Conservation (phyloP, 1,284 basidiomycete species). For the Nidula niveotomentosa region DNA sequence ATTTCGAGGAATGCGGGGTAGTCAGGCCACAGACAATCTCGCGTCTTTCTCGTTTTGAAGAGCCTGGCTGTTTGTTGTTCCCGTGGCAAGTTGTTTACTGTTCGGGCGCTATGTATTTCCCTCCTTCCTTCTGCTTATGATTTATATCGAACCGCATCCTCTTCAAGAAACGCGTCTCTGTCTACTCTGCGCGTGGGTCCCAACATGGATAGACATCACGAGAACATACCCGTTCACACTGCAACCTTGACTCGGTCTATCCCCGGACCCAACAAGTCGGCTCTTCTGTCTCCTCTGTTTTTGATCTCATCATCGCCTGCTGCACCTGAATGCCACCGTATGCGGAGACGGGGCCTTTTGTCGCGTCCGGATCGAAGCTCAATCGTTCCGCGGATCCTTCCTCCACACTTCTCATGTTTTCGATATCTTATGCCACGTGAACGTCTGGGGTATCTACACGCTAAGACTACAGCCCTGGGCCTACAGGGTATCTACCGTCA, state of each 20-base stretch:
- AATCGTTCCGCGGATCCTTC: constrained; percentile 23
- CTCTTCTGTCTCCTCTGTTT: constrained; percentile 19
- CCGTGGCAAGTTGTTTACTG: constrained; percentile 34
- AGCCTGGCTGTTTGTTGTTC: constrained; percentile 34
- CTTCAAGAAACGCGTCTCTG: neutral
- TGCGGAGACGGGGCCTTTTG: constrained; percentile 27
- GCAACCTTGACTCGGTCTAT: constrained; percentile 29
- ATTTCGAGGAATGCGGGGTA: constrained; percentile 22
- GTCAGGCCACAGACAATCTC: constrained; percentile 12
- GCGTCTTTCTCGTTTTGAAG: constrained; percentile 27
- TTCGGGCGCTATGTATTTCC: constrained; percentile 34
- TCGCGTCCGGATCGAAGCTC: constrained; percentile 22
- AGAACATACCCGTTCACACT: constrained; percentile 30
- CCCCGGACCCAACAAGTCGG: constrained; percentile 35
- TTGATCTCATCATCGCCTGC: constrained; percentile 27
- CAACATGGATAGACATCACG: constrained; percentile 35
- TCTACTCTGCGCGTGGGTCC: constrained; percentile 26
- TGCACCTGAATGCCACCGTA: constrained; percentile 21
- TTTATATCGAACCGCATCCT: constrained; percentile 19
- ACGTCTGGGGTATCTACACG: constrained; percentile 9
- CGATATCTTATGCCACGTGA: constrained; percentile 28
- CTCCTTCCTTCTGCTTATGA: constrained; percentile 34
- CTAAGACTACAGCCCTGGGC: too few species aligned
- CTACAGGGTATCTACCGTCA: too few species aligned
- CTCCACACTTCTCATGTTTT: constrained; percentile 14